Conservation (phyloP, 148 eudicot species). For the Dysphania ambrosioides region DNA sequence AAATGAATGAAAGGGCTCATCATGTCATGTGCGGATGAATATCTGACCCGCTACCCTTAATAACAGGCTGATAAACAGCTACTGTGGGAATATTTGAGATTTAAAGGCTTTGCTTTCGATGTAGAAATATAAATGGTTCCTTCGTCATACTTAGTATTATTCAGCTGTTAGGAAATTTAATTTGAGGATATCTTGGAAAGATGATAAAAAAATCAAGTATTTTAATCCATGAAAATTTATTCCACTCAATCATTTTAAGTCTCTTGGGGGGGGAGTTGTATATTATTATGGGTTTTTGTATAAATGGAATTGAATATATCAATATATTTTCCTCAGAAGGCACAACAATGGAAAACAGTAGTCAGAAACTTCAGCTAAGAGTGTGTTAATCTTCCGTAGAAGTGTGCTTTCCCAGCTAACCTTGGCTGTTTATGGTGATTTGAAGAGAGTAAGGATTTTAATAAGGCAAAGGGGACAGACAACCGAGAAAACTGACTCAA, state of each 20-base stretch:
- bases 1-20: neutral
- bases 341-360: neutral
- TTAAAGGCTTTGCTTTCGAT: neutral
- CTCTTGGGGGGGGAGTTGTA: too few species aligned
- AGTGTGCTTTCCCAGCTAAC: constrained; percentile 30
- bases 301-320: too few species aligned
- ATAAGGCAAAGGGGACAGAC: constrained; percentile 21
- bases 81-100: neutral
- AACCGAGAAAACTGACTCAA: constrained; percentile 25
- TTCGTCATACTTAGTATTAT: neutral
- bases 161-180: neutral
- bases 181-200: neutral
- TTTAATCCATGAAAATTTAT: too few species aligned
- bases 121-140: neutral
- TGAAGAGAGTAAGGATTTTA: constrained; percentile 22
- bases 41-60: neutral
- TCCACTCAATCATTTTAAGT: too few species aligned
- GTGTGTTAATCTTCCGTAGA: constrained; percentile 6
- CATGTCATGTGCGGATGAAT: neutral
- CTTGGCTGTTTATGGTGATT: too few species aligned
- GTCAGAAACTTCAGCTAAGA: too few species aligned
- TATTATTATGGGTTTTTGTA: too few species aligned
- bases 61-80: too few species aligned
- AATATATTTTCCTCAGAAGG: neutral
- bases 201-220: neutral